Conservation (phyloP, 78 protist genomes). For the Dictyostelium citrinum region DNA sequence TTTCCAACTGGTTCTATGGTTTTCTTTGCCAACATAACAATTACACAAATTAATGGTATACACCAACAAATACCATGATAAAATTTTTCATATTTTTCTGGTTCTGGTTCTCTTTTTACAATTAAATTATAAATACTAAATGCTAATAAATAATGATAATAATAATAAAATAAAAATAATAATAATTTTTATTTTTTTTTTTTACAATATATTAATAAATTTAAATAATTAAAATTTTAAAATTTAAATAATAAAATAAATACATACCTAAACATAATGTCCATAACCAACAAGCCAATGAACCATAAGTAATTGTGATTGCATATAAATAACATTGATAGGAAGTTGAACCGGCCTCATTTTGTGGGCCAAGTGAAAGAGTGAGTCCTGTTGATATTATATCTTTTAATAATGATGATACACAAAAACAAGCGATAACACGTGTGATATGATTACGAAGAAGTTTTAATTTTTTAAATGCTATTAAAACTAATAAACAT, state of each 20-base stretch:
- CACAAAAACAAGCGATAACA: constrained; percentile 49
- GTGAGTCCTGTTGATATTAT: not conserved
- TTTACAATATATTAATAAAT: no score
- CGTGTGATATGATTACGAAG: constrained; percentile 53
- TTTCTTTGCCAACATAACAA: constrained; percentile 46
- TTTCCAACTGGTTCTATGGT: constrained; percentile 15
- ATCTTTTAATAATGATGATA: constrained; percentile 39
- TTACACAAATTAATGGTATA: constrained; percentile 13
- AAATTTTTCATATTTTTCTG: constrained; percentile 38
- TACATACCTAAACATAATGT: constrained; percentile 47
- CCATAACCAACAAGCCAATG: constrained; percentile 62
- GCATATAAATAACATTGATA: constrained; percentile 40
- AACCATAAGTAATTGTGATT: constrained; percentile 35
- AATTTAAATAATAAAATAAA: no score
- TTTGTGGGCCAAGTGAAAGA: not conserved
- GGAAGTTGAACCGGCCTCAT: not conserved
- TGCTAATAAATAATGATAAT: no score
- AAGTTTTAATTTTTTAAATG: constrained; percentile 33
- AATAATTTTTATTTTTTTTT: no score
- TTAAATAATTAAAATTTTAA: no score
- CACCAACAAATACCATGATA: constrained; percentile 34
- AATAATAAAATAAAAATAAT: no score
- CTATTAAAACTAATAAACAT: constrained; percentile 2
- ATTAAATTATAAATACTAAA: constrained; percentile 44
- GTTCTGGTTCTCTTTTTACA: constrained; percentile 46